These are phyloP conservation scores for Zostera marina DNA, from an alignment of 116 monocot genomes.

Conservation along the genomic window DNA sequence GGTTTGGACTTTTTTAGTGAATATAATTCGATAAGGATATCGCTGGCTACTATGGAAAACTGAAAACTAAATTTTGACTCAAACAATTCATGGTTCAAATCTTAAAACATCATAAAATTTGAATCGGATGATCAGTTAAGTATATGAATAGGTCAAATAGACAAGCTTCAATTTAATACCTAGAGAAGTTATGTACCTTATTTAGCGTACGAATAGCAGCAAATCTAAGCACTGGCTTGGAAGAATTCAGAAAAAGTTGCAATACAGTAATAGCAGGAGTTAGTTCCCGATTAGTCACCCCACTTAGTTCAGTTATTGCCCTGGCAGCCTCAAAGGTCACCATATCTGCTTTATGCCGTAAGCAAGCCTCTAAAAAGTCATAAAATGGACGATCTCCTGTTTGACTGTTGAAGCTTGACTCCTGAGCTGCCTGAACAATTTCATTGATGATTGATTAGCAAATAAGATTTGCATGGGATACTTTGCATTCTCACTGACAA, in stretches of 20 bases:
- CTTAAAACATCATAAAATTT: too few relatives aligned
- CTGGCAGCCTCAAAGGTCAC: constrained; percentile 96
- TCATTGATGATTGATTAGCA: neutral
- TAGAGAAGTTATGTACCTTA: constrained; percentile 44
- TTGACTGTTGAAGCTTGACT: constrained; percentile 54
- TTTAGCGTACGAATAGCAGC: constrained; percentile 96
- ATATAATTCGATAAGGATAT: too few relatives aligned
- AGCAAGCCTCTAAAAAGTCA: constrained; percentile 90
- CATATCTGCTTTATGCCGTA: constrained; percentile 96
- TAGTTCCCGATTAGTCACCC: constrained; percentile 79
- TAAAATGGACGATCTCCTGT: constrained; percentile 82
- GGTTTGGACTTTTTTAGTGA: too few relatives aligned
- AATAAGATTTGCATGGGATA: neutral
- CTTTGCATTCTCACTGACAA: too few relatives aligned
- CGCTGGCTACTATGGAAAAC: too few relatives aligned
- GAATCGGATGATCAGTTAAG: too few relatives aligned
- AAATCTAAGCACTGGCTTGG: constrained; percentile 95
- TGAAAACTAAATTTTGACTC: too few relatives aligned
- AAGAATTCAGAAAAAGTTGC: constrained; percentile 92
- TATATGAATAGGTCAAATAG: neutral
- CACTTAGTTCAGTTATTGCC: constrained; percentile 82
- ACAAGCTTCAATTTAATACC: neutral
- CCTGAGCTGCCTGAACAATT: constrained; percentile 56
- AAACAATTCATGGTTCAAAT: too few relatives aligned
- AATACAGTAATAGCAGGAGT: constrained; percentile 92